Percentiles rank a stretch among this genome's conserved stretches.
Evolutionary conservation across 176 grass and related monocot genomes (phyloP).

Genomic region (Oryza australiensis): DNA sequence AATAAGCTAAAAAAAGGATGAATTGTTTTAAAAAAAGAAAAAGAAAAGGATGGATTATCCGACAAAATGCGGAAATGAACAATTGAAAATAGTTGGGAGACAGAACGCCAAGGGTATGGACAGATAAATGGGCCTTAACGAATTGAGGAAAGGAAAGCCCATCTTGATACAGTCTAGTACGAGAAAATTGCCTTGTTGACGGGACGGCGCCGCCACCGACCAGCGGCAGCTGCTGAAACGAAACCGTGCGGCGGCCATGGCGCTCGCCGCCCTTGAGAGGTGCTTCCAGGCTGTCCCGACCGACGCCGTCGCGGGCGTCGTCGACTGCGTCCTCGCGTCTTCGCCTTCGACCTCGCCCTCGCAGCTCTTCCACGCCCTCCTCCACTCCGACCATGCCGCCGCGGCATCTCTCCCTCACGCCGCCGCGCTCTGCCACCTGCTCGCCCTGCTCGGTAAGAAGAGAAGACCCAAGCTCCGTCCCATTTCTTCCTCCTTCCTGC

Average conservation of each 20-base stretch:
- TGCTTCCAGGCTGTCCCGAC: slow-evolving; percentile 57
- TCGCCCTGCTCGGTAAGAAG: slow-evolving; percentile 45
- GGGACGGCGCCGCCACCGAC: not conserved
- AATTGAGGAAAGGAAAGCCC: not conserved
- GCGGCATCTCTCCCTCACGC: slow-evolving; percentile 47
- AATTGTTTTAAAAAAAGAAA: too few relatives aligned
- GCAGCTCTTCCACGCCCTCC: slow-evolving; percentile 69
- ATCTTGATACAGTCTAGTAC: too few relatives aligned
- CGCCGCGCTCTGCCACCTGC: slow-evolving; percentile 70
- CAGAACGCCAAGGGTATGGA: too few relatives aligned
- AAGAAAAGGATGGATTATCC: too few relatives aligned
- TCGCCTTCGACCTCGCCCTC: slow-evolving; percentile 41
- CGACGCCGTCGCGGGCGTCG: slow-evolving; percentile 54
- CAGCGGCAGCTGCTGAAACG: not conserved
- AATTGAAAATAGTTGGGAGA: too few relatives aligned
- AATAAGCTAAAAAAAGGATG: too few relatives aligned
- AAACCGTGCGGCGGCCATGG: not conserved
- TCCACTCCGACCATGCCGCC: slow-evolving; percentile 37
- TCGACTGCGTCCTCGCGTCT: slow-evolving; percentile 80
- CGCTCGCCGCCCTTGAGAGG: slow-evolving; percentile 58
- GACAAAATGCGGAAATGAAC: too few relatives aligned
- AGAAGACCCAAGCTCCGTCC: not conserved
- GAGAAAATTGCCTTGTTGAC: not conserved
- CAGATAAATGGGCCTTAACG: too few relatives aligned
- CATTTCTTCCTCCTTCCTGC: not conserved